Percentiles rank a stretch among this genome's conserved stretches.
Evolutionary conservation across 495 filamentous ascomycete genomes (phyloP).

Genomic region (Aspergillus baeticus): DNA sequence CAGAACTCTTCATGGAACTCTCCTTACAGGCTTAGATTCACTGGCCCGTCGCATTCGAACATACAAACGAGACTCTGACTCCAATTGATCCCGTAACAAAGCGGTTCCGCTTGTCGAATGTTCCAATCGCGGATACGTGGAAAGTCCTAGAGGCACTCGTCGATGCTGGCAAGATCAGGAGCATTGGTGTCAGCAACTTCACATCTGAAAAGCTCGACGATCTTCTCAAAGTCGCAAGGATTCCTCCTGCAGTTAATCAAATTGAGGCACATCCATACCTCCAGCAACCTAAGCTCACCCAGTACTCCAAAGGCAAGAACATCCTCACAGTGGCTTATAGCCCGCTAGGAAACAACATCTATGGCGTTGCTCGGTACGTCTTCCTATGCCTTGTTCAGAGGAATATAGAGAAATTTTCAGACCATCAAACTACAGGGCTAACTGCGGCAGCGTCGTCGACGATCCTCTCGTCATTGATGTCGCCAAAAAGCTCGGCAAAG

Average conservation of each 20-base stretch:
- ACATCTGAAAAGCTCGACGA: conserved; percentile 61
- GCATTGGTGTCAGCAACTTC: conserved; percentile 84
- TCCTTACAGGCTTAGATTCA: conserved; percentile 27
- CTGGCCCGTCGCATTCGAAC: conserved; percentile 57
- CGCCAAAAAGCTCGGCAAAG: conserved; percentile 66
- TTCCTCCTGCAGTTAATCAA: conserved; percentile 73
- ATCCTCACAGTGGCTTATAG: conserved; percentile 53
- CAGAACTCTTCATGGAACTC: neutral
- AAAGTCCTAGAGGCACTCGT: conserved; percentile 68
- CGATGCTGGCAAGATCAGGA: conserved; percentile 62
- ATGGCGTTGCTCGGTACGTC: conserved; percentile 36
- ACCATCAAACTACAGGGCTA: neutral
- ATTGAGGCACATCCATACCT: conserved; percentile 87
- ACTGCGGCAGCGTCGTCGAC: conserved; percentile 42
- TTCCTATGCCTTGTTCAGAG: neutral
- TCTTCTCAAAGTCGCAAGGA: conserved; percentile 60
- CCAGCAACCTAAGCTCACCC: conserved; percentile 61
- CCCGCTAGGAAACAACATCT: conserved; percentile 55
- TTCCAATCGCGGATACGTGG: conserved; percentile 56
- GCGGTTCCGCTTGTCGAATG: conserved; percentile 35
- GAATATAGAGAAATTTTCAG: neutral
- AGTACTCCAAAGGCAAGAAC: conserved; percentile 34
- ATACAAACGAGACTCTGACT: conserved; percentile 52
- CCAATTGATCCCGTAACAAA: conserved; percentile 34
- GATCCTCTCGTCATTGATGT: conserved; percentile 61